Evolutionary conservation across 1,284 basidiomycete species (phyloP).

Genomic region (Leccinum fuscescens): DNA sequence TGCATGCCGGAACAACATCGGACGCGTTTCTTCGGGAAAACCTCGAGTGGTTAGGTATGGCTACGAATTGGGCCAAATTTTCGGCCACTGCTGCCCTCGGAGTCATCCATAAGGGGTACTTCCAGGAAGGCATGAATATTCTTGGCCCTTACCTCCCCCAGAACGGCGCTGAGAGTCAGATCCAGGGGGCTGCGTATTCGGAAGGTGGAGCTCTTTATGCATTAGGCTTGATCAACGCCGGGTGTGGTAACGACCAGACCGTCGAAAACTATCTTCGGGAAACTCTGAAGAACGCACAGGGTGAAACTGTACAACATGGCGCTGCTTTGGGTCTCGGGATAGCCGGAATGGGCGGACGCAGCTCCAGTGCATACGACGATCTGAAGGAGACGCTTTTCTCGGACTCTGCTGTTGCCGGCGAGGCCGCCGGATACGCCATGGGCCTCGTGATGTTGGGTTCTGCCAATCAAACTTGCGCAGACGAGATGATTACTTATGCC

Average conservation of each 20-base stretch:
- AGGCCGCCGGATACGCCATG: conserved; percentile 94
- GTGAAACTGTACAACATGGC: conserved; percentile 91
- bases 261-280: conserved; percentile 76
- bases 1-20: conserved; percentile 92
- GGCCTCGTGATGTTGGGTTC: conserved; percentile 95
- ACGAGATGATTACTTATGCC: conserved; percentile 94
- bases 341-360: conserved; percentile 88
- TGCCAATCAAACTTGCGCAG: conserved; percentile 71
- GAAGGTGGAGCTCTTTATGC: conserved; percentile 94
- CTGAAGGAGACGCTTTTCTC: conserved; percentile 85
- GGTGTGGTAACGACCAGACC: conserved; percentile 70
- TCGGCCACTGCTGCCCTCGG: conserved; percentile 93
- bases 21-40: conserved; percentile 92
- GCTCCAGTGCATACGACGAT: conserved; percentile 86
- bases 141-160: conserved; percentile 92
- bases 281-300: conserved; percentile 68
- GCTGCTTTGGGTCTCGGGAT: conserved; percentile 92
- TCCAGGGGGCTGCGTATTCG: conserved; percentile 77
- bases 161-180: conserved; percentile 66
- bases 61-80: conserved; percentile 97
- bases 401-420: conserved; percentile 92
- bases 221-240: conserved; percentile 91
- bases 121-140: conserved; percentile 88
- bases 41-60: conserved; percentile 90
- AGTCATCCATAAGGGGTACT: conserved; percentile 95